These are phyloP conservation scores for Pugionium cornutum DNA, from an alignment of 345 rosid genomes.

Conservation along the genomic window DNA sequence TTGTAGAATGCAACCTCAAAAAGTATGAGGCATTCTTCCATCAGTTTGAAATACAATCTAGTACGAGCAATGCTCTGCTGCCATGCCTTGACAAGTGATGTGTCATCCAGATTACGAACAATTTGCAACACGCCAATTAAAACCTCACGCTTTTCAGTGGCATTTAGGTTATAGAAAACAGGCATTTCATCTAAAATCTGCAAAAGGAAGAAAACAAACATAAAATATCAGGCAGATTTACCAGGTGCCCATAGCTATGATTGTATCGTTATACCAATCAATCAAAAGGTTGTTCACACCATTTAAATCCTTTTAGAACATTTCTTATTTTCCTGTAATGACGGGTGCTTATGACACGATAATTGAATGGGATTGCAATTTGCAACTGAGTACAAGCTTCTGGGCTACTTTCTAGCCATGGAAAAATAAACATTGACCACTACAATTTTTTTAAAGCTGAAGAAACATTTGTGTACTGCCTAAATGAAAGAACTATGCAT, in stretches of 20 bases:
- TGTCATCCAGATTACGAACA: slow-evolving; percentile 91
- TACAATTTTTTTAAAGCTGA: neutral
- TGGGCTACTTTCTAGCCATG: slow-evolving; percentile 9
- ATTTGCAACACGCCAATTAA: slow-evolving; percentile 86
- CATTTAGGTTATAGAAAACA: slow-evolving; percentile 91
- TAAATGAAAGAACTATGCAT: slow-evolving; percentile 16
- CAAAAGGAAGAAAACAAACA: slow-evolving; percentile 41
- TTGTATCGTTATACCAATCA: slow-evolving; percentile 7
- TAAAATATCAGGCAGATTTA: slow-evolving; percentile 21
- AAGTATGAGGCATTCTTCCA: slow-evolving; percentile 94
- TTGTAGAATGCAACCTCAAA: slow-evolving; percentile 71
- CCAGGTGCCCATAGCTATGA: slow-evolving; percentile 11
- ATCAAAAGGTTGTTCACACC: slow-evolving; percentile 19
- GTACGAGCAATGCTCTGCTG: slow-evolving; percentile 99
- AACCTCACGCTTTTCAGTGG: slow-evolving; percentile 96
- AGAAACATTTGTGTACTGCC: slow-evolving; percentile 16
- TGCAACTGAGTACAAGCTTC: slow-evolving; percentile 11
- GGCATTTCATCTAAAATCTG: slow-evolving; percentile 99
- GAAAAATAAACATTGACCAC: slow-evolving; percentile 14
- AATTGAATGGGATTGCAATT: slow-evolving; percentile 16
- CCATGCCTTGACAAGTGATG: slow-evolving; percentile 92
- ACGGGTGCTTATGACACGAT: slow-evolving; percentile 1
- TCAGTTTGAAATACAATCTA: slow-evolving; percentile 89
- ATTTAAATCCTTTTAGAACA: neutral
- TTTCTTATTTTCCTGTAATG: slow-evolving; percentile 17